These are phyloP conservation scores for Lasiodiplodia citricola DNA, from an alignment of 2,329 filamentous ascomycete species.

Conservation along the genomic window DNA sequence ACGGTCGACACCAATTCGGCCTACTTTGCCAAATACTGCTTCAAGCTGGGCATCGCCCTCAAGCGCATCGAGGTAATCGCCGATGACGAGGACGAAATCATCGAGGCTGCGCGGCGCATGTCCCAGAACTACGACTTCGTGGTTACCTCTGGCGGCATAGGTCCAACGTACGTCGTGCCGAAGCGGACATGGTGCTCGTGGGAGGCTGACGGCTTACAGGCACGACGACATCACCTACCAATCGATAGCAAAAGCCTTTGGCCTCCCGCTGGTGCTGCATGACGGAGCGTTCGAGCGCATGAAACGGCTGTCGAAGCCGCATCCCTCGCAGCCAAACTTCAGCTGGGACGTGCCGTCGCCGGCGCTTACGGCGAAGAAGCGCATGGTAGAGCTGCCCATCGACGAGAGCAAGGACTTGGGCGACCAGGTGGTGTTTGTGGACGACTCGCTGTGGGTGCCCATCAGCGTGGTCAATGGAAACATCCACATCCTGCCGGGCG, in stretches of 20 bases:
- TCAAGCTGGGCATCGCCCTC: slow-evolving; percentile 68
- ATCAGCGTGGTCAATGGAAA: slow-evolving; percentile 90
- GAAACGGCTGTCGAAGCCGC: slow-evolving; percentile 78
- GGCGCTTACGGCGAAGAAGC: slow-evolving; percentile 77
- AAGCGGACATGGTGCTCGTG: slow-evolving; percentile 31
- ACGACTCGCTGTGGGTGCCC: slow-evolving; percentile 88
- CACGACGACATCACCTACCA: slow-evolving; percentile 98
- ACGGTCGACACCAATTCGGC: slow-evolving; percentile 71
- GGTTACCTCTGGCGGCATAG: slow-evolving; percentile 93
- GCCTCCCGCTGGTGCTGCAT: slow-evolving; percentile 77
- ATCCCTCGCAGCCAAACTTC: slow-evolving; percentile 75
- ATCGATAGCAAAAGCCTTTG: slow-evolving; percentile 89
- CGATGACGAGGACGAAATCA: slow-evolving; percentile 88
- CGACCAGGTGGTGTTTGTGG: slow-evolving; percentile 78
- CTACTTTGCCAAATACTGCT: slow-evolving; percentile 70
- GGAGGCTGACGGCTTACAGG: slow-evolving; percentile 51
- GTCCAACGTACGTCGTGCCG: slow-evolving; percentile 75
- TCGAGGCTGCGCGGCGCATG: slow-evolving; percentile 87
- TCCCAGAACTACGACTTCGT: slow-evolving; percentile 90
- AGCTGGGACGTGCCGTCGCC: slow-evolving; percentile 85
- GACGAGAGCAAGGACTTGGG: slow-evolving; percentile 69
- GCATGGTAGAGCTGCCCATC: slow-evolving; percentile 88
- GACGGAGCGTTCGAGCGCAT: slow-evolving; percentile 78
- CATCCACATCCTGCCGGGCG: slow-evolving; percentile 88
- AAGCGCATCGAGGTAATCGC: slow-evolving; percentile 92